phyloP scores from a whole-genome alignment of 139 green algal species.

The Ettlia oleoabundans region DNA sequence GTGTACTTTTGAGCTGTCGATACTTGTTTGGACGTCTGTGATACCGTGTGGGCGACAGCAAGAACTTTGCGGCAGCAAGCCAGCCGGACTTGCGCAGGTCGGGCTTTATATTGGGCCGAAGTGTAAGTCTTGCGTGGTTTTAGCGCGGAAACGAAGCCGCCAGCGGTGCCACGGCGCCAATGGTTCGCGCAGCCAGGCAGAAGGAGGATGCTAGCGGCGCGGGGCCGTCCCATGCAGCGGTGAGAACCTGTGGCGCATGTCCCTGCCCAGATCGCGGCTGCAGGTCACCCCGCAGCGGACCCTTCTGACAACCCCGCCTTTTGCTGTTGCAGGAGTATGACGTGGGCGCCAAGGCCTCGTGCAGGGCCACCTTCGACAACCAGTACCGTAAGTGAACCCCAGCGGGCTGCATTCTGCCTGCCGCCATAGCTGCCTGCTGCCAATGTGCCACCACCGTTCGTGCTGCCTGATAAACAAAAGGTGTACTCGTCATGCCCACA shows the following conservation, averaged over 20 bases:
- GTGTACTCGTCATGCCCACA: not conserved
- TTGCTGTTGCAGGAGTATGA: conserved; percentile 37
- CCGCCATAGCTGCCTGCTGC: not conserved
- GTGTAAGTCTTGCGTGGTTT: no score
- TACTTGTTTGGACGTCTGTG: no score
- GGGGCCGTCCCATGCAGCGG: conserved; percentile 17
- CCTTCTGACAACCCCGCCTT: no score
- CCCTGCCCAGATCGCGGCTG: no score
- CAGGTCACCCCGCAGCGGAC: not conserved
- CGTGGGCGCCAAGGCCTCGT: conserved; percentile 45
- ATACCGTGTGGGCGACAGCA: no score
- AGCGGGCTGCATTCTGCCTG: not conserved
- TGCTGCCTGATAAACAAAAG: not conserved
- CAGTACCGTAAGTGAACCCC: conserved; percentile 45
- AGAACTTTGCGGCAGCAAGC: no score
- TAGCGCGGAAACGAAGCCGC: no score
- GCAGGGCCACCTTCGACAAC: conserved; percentile 61
- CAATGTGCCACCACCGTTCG: not conserved
- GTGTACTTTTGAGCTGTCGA: no score
- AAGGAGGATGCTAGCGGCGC: not conserved
- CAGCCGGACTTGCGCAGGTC: no score
- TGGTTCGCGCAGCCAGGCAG: not conserved
- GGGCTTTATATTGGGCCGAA: no score
- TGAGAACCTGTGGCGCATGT: not conserved
- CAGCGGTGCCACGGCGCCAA: not conserved